These are phyloP conservation scores for Apiospora marii DNA, from an alignment of 2,329 filamentous ascomycete genomes.

Conservation along the genomic window DNA sequence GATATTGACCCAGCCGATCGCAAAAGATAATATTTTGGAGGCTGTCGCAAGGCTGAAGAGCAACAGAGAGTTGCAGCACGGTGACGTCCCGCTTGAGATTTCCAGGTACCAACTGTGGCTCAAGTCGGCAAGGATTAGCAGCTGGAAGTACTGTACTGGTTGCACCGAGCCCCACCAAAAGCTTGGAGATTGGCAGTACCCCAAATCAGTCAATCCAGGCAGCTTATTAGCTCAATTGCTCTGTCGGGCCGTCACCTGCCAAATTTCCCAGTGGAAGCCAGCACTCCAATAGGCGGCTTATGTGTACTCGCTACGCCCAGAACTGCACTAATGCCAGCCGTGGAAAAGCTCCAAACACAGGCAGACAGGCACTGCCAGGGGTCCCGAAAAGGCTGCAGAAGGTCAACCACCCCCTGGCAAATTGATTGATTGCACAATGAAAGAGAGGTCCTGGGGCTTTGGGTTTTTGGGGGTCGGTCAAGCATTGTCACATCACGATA, in stretches of 20 bases:
- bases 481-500: slow-evolving; percentile 10
- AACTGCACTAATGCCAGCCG: neutral
- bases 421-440: neutral
- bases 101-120: neutral
- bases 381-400: slow-evolving; percentile 3
- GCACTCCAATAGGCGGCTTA: neutral
- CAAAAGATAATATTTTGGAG: neutral
- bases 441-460: neutral
- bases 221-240: neutral
- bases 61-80: neutral
- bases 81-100: slow-evolving; percentile 13
- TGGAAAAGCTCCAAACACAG: slow-evolving; percentile 7
- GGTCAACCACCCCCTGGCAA: slow-evolving; percentile 13
- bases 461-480: slow-evolving; percentile 4
- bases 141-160: neutral
- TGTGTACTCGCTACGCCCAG: neutral
- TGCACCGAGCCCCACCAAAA: neutral
- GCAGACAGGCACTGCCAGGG: neutral
- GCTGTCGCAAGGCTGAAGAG: slow-evolving; percentile 18
- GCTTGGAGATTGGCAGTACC: slow-evolving; percentile 5
- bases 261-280: neutral
- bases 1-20: neutral
- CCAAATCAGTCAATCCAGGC: too few species aligned
- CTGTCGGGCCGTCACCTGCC: slow-evolving; percentile 19
- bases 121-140: neutral